Base-by-base conservation (phyloP, 2,329 filamentous ascomycete species). In the Colletotrichum sublineola region DNA sequence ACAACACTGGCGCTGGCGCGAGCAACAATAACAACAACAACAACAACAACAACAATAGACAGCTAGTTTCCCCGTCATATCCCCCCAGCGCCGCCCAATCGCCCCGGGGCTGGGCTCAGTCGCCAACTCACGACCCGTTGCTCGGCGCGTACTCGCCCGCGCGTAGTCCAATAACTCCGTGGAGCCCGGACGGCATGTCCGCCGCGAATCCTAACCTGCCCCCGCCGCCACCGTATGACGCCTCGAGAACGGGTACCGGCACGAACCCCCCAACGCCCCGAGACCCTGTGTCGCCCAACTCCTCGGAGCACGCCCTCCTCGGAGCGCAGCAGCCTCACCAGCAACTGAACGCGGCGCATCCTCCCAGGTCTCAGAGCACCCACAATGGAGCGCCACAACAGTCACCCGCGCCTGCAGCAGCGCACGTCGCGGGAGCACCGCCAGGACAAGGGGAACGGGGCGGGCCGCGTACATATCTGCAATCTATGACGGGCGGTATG, bases 191-290 rank as follows among this genome's bases (percentile, higher is more conserved):
- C 57, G 71, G 68, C 50, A 53, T 53, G 53, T 67, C 70, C 4
- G 74, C 73, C 42, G 67, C 68, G 50, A 67, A 75, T 53, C 74
- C 74, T 20, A 74, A 74, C 53, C 73, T 75, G 33, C 74, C 74
- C 11, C 71, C 74, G 31, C 74, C 74, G 44, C 74, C 74, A 38
- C 69, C 74, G 50, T 74, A 74, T 36, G 60, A 67, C 48, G 44
- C 67, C 48, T 64, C 71, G 2, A 55, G 71, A n/a, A 48, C 66
- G 5, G 60, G 60, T 4, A 68, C 65, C 3, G 69, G 65, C 14
- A 69, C 66, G 5, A 53, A 31, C 40, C 40, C 52, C 40, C 55
- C 66, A 11, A 72, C 66, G 20, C 69, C 69, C 15, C 46, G 66
- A 11, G 60, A 64, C 12, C 60, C 66, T 3, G 33, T 44, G 18